Evolutionary conservation across 176 grass and related monocot genomes (phyloP).

Genomic region (Coix lacrymajobi): DNA sequence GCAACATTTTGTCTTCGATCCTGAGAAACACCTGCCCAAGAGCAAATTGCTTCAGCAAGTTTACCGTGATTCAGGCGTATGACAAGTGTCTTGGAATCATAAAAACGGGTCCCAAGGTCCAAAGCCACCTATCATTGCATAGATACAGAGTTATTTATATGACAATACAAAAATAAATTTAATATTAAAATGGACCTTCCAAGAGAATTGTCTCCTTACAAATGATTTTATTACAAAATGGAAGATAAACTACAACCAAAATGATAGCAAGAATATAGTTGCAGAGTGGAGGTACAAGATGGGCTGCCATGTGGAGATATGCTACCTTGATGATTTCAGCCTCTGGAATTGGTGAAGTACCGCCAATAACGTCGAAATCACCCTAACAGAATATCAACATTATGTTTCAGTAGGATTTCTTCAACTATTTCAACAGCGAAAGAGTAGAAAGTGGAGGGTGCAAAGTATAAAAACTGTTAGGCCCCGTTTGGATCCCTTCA

Average conservation of each 20-base stretch:
- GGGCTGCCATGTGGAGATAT: background rate
- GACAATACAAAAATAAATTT: background rate
- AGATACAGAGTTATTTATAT: constrained; percentile 16
- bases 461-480: background rate
- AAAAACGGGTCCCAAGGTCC: constrained; percentile 68
- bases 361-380: constrained; percentile 98
- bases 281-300: background rate
- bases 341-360: constrained; percentile 69
- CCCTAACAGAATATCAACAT: constrained; percentile 44
- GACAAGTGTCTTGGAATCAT: constrained; percentile 61
- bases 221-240: constrained; percentile 9
- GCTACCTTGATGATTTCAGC: constrained; percentile 85
- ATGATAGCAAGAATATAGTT: background rate
- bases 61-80: constrained; percentile 80
- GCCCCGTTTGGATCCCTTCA: too few relatives aligned
- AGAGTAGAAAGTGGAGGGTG: background rate
- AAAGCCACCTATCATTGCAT: constrained; percentile 56
- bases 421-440: constrained; percentile 20
- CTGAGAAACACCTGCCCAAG: constrained; percentile 67
- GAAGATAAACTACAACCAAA: constrained; percentile 19
- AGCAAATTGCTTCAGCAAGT: constrained; percentile 84
- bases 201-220: constrained; percentile 1
- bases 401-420: constrained; percentile 12
- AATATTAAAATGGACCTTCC: background rate
- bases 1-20: constrained; percentile 79